These are phyloP conservation scores for Solanum microdontum DNA, from an alignment of 257 asterid genomes.

Conservation along the genomic window DNA sequence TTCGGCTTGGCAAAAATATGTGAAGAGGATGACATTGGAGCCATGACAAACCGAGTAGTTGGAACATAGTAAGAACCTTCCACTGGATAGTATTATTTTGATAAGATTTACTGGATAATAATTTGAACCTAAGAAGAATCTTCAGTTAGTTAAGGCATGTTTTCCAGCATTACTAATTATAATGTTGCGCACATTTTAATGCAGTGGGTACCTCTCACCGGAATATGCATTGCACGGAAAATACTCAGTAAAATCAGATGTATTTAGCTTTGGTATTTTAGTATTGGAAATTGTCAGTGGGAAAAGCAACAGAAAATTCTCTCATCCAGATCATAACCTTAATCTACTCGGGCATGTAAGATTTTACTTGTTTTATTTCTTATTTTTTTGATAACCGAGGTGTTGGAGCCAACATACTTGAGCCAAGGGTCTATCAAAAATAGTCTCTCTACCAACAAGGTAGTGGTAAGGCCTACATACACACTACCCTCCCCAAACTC, in stretches of 20 bases:
- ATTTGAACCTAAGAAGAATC: no score
- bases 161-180: background rate
- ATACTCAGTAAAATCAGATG: constrained; percentile 25
- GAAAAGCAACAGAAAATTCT: constrained; percentile 12
- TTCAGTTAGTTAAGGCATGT: no score
- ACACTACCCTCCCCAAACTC: no score
- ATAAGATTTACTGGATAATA: no score
- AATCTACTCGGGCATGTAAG: constrained; percentile 24
- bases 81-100: no score
- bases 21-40: constrained; percentile 28
- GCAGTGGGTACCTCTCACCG: constrained; percentile 19
- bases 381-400: no score
- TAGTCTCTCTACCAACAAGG: no score
- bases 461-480: no score
- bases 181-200: background rate
- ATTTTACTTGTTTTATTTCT: background rate
- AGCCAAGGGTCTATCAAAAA: no score
- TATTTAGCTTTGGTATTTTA: constrained; percentile 21
- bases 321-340: constrained; percentile 8
- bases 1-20: constrained; percentile 35
- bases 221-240: constrained; percentile 16
- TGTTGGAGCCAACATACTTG: no score
- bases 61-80: constrained; percentile 15
- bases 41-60: constrained; percentile 28
- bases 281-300: constrained; percentile 24